Conservation (phyloP, 2,329 filamentous ascomycete species). For the Trichoderma semiorbis region DNA sequence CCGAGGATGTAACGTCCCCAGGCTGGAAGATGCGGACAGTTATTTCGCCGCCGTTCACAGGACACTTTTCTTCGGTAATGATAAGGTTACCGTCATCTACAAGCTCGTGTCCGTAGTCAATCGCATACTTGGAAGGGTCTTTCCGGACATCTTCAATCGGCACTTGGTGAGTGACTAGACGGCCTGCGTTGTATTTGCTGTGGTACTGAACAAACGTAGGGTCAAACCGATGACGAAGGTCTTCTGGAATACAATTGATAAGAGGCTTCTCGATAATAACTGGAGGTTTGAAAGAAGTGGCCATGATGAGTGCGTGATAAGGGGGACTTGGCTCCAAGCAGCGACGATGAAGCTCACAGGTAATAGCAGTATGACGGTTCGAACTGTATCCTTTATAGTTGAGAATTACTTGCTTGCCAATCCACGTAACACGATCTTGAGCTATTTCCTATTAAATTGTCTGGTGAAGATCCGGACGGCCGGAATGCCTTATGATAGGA, state of each 20-base stretch:
- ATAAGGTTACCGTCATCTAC: background rate
- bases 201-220: background rate
- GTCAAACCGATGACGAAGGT: background rate
- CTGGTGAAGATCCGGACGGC: background rate
- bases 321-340: too few relatives aligned
- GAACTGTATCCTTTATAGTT: background rate
- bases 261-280: background rate
- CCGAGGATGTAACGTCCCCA: background rate
- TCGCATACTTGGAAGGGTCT: background rate
- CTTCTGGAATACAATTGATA: background rate
- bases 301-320: background rate
- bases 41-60: background rate
- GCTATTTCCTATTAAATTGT: background rate
- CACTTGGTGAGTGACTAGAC: background rate
- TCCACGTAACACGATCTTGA: accelerated
- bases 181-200: background rate
- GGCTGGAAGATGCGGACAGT: background rate
- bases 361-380: too few relatives aligned
- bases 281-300: background rate
- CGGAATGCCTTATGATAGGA: background rate
- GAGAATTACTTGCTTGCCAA: background rate
- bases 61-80: background rate
- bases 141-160: background rate
- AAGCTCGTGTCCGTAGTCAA: background rate
- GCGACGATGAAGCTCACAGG: background rate